Percentiles rank a stretch among this genome's conserved stretches.
Conservation (phyloP, 257 asterid genomes). For the Catharanthus roseus region DNA sequence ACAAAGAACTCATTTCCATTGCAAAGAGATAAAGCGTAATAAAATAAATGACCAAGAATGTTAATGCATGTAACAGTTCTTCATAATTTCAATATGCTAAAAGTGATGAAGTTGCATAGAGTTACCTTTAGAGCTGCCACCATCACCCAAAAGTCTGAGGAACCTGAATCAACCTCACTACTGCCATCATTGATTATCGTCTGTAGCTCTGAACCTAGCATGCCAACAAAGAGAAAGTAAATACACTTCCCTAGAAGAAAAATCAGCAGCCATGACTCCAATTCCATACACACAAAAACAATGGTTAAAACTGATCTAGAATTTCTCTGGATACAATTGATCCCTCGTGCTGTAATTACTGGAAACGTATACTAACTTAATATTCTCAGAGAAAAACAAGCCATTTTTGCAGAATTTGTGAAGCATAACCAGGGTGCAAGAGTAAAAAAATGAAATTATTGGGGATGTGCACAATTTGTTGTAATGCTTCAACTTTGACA, state of each 20-base stretch:
- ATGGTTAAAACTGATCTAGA: background rate
- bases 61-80: background rate
- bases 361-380: background rate
- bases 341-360: background rate
- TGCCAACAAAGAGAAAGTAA: conserved; percentile 20
- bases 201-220: conserved; percentile 58
- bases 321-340: background rate
- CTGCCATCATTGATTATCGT: conserved; percentile 60
- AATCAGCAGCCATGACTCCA: background rate
- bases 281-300: background rate
- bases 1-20: background rate
- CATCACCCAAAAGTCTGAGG: conserved; percentile 92
- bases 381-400: background rate
- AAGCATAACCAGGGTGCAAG: background rate
- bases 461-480: background rate
- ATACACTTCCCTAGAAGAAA: background rate
- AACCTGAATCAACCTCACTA: conserved; percentile 66
- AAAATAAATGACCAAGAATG: background rate
- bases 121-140: conserved; percentile 88
- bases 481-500: background rate
- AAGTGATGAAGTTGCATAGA: background rate
- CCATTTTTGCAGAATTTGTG: background rate
- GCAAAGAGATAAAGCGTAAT: background rate
- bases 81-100: background rate
- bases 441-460: too few relatives aligned